Evolutionary conservation across 2,329 filamentous ascomycete genomes (phyloP).

Genomic region (Colletotrichum sp.): DNA sequence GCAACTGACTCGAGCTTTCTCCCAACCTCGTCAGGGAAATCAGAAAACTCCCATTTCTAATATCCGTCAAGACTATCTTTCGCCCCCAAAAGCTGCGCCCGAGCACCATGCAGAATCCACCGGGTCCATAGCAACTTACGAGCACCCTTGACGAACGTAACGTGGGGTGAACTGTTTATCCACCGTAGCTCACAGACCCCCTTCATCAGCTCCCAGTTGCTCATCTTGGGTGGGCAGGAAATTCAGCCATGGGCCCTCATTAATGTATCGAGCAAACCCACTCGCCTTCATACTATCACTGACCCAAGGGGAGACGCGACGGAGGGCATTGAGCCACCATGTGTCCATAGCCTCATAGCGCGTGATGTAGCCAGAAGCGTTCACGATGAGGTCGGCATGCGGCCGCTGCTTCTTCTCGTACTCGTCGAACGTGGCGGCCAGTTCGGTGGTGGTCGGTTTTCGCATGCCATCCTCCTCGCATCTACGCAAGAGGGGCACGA

Average conservation of each 20-base stretch:
- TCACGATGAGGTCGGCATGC: neutral
- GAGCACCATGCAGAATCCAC: neutral
- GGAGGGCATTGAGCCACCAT: neutral
- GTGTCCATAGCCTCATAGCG: neutral
- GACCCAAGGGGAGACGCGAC: neutral
- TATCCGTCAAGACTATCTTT: neutral
- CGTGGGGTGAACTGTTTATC: neutral
- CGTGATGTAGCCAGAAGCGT: neutral
- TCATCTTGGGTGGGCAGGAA: neutral
- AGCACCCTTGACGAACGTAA: neutral
- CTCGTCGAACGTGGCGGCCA: neutral
- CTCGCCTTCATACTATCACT: neutral
- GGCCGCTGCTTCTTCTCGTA: neutral
- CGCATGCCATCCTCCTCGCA: neutral
- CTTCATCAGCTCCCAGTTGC: neutral
- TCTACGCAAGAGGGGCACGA: neutral
- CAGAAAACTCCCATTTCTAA: neutral
- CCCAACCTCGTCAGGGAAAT: neutral
- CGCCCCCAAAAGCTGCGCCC: neutral
- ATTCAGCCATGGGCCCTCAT: neutral
- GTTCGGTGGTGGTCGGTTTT: neutral
- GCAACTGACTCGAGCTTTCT: neutral
- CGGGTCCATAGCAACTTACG: neutral
- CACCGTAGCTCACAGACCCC: neutral
- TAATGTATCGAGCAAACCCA: neutral